A percentile compares a stretch with the other conserved stretches of the same genome.
Conservation (phyloP, 257 asterid species). For the Solanum peruvianum region DNA sequence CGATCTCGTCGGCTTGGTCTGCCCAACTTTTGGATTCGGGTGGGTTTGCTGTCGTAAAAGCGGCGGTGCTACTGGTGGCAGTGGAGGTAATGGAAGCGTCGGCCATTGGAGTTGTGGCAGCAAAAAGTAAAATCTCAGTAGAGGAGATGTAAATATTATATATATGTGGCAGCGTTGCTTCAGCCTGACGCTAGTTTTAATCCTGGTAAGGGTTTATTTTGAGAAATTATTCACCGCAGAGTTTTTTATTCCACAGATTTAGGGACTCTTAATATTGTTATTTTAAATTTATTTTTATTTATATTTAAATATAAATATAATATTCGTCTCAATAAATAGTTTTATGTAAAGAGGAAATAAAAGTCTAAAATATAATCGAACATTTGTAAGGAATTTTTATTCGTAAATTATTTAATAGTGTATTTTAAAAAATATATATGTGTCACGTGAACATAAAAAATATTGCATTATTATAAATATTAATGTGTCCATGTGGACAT, state of each 20-base stretch:
- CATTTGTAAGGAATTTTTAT: too few species aligned
- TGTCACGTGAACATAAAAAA: too few species aligned
- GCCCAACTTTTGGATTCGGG: slow-evolving; percentile 17
- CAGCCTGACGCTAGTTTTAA: too few species aligned
- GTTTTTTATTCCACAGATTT: not conserved
- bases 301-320: not conserved
- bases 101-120: not conserved
- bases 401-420: too few species aligned
- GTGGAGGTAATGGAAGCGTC: not conserved
- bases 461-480: too few species aligned
- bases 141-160: not conserved
- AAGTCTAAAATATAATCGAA: too few species aligned
- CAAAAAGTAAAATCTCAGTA: not conserved
- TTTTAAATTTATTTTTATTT: not conserved
- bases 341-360: not conserved
- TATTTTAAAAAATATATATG: too few species aligned
- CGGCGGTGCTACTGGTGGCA: not conserved
- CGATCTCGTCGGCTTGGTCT: slow-evolving; percentile 31
- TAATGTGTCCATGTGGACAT: too few species aligned
- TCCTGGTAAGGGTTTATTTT: too few species aligned
- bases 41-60: not conserved
- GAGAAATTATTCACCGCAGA: not conserved
- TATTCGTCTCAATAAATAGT: too few species aligned
- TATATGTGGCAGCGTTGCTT: too few species aligned
- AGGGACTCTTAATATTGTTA: not conserved